Conservation (phyloP, 495 filamentous ascomycete species). For the Lasiosphaeria hispida region DNA sequence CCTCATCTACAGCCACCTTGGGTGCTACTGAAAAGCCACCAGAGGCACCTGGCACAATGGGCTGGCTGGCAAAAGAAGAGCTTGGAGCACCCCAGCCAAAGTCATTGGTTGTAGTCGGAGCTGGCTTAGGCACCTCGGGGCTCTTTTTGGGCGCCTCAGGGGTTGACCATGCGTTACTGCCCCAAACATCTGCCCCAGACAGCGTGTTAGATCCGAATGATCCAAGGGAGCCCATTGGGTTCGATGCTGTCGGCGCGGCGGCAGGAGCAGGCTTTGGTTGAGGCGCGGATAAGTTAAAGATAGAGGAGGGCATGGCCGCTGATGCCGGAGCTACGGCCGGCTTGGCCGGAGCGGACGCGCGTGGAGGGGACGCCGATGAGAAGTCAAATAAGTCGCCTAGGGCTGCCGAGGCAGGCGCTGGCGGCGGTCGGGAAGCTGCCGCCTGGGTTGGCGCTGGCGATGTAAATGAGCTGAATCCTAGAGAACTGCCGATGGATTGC, state of each 20-base stretch:
- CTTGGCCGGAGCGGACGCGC: conserved; percentile 43
- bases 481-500: conserved; percentile 43
- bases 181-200: conserved; percentile 46
- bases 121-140: conserved; percentile 30
- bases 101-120: conserved; percentile 40
- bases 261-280: conserved; percentile 48
- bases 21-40: conserved; percentile 54
- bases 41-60: conserved; percentile 50
- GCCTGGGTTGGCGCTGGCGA: conserved; percentile 45
- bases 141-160: conserved; percentile 40
- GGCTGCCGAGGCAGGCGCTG: conserved; percentile 47
- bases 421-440: conserved; percentile 40
- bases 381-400: conserved; percentile 82
- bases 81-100: conserved; percentile 54
- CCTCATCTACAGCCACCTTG: conserved; percentile 77
- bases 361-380: conserved; percentile 42
- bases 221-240: conserved; percentile 34
- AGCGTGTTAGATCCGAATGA: conserved; percentile 34
- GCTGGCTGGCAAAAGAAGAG: conserved; percentile 47
- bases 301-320: conserved; percentile 48
- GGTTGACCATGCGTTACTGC: conserved; percentile 57
- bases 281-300: conserved; percentile 73
- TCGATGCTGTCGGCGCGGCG: conserved; percentile 26
- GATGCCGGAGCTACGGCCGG: conserved; percentile 44
- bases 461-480: conserved; percentile 52